Evolutionary conservation across 768 basidiomycete species (phyloP).

Genomic region (Lactifluus rugatus): DNA sequence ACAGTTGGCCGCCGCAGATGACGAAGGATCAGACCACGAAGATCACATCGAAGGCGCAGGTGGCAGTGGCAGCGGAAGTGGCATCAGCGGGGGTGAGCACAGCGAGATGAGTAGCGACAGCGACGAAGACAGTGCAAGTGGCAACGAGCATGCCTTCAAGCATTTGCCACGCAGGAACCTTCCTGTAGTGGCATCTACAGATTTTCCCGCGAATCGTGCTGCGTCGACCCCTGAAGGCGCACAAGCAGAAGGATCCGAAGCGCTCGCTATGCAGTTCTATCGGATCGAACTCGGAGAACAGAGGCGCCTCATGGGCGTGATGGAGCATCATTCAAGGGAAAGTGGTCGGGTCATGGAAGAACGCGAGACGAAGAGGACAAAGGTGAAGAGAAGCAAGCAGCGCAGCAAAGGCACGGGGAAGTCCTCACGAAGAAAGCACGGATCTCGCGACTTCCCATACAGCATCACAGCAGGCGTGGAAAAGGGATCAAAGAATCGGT

Average conservation of each 20-base stretch:
- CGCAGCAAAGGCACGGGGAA: slow-evolving; percentile 14
- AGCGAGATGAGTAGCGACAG: slow-evolving; percentile 16
- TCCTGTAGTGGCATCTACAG: background rate
- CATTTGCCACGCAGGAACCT: background rate
- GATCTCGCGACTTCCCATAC: slow-evolving; percentile 51
- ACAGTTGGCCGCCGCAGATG: slow-evolving; percentile 32
- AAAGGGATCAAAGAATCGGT: slow-evolving; percentile 91
- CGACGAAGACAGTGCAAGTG: slow-evolving; percentile 9
- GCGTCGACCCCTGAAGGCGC: slow-evolving; percentile 1
- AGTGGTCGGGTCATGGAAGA: slow-evolving; percentile 26
- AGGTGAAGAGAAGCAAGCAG: slow-evolving; percentile 21
- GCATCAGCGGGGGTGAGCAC: slow-evolving; percentile 11
- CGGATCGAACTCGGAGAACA: slow-evolving; percentile 88
- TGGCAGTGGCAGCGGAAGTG: slow-evolving; percentile 16
- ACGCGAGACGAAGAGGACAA: slow-evolving; percentile 11
- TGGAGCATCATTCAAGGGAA: slow-evolving; percentile 82
- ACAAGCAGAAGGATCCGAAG: slow-evolving; percentile 58
- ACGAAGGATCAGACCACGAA: slow-evolving; percentile 12
- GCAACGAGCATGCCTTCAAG: background rate
- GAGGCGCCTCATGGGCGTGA: slow-evolving; percentile 75
- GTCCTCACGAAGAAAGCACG: slow-evolving; percentile 14
- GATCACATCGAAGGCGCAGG: slow-evolving; percentile 6
- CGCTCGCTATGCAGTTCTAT: slow-evolving; percentile 89
- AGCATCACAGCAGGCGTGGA: slow-evolving; percentile 95
- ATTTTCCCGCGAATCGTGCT: slow-evolving; percentile 4